Evolutionary conservation across 805 yeast genomes (phyloP), one percentile per base, ranked within the genome.

Genomic region (Saccharomyces jurei): DNA sequence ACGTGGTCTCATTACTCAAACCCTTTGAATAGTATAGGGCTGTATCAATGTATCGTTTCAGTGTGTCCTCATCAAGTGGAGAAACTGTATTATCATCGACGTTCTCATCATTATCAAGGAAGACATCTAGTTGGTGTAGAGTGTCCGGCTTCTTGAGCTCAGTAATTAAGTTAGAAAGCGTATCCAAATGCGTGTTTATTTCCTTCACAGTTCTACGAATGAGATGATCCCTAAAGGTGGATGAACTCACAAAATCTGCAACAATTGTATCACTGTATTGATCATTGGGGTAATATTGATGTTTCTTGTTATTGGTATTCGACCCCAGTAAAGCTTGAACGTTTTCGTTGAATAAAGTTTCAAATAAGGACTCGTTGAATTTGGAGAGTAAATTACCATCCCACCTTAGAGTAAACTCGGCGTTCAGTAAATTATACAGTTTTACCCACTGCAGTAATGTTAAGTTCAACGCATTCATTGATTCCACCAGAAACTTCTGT

Each of bases 361-460:
- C 53, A 27, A 59, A 63, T 13, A 61, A 17, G 9, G 53, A 11
- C 9, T 50, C 32, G 4, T 58, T 55, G 22, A 60, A 50, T 11
- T 30, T 32, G 17, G 29, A 27, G 11, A 49, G 41, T 28, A 50
- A 27, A 4, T 41, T 36, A 3, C n/a, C 30, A 14, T 60, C 56
- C 65, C 67, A 63, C 2, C 3, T 47, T 46, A 22, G 49, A 3
- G 25, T 22, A 5, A n/a, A 29, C 21, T 49, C 32, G 3, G 41
- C 29, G 9, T 60, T 54, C 26, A 58, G 52, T 21, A 65, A 50
- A 25, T 62, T 52, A 51, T 62, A 58, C 0, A 65, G 36, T 26
- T 50, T 51, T 2, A 66, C 56, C 64, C 64, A 58, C 54, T 67
- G 65, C 17, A 44, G 9, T 22, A 61, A 30, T 5, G 52, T 56